Evolutionary conservation across 495 filamentous ascomycete genomes (phyloP), one percentile per base, ranked within the genome.

Genomic region (Bacidia rubella): DNA sequence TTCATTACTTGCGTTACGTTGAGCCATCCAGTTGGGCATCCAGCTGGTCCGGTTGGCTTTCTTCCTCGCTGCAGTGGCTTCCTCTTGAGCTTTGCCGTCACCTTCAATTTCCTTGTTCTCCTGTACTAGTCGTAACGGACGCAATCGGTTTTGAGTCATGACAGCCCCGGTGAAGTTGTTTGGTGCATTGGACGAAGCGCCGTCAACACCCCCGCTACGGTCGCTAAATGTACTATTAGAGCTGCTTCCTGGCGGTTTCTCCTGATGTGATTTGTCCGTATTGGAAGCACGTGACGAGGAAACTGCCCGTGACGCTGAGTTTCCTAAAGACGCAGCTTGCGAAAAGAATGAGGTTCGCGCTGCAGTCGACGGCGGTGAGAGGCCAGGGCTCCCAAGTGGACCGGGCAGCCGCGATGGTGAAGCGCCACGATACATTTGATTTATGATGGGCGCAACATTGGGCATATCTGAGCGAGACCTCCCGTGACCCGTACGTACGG

Each of bases 121-220:
- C 67, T 88, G 84, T 51, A 98, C 92, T 11, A 98, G 74, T 39
- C 90, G 73, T 61, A 98, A 68, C 1, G 92, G 92, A 26, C 92
- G 76, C 47, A 93, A 75, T 60, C 87, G 87, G 57, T 80, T 89
- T 65, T 85, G 80, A 38, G 81, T 78, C 67, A 83, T 80, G 19
- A 80, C 74, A 5, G 74, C 74, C 19, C 77, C 63, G 49, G 70
- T 75, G 27, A 75, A 74, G 51, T 74, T 75, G 53, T 69, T 74
- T 65, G 70, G 61, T 38, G 79, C 69, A 50, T 15, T 20, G 47
- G 75, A 74, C 17, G 78, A 73, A 19, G 77, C 74, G 57, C 73
- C 79, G 24, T 72, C 74, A 12, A 74, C 72, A 50, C 77, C 71
- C 40, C 73, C 71, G 25, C 74, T 77, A 26, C 78, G 72, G 39